Percentiles rank a stretch among this genome's conserved stretches.
These are phyloP conservation scores for Candida taoyuanica DNA, from an alignment of 805 yeast genomes.

Conservation along the genomic window DNA sequence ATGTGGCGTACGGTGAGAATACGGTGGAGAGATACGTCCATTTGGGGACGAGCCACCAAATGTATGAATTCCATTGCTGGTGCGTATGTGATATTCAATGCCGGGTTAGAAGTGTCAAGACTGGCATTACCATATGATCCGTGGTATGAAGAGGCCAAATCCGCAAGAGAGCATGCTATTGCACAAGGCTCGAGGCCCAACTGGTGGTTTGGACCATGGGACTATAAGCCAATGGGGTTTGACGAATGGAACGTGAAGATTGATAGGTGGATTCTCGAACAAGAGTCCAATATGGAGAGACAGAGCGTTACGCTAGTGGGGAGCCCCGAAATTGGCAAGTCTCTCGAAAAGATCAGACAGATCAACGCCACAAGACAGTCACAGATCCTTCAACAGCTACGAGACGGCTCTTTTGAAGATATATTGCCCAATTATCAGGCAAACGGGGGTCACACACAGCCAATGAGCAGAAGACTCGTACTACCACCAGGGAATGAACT, in stretches of 20 bases:
- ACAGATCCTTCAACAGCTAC: constrained; percentile 19
- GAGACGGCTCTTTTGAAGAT: constrained; percentile 15
- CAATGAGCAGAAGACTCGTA: constrained; percentile 7
- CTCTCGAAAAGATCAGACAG: constrained; percentile 13
- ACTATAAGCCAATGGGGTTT: constrained; percentile 47
- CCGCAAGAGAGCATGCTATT: constrained; percentile 43
- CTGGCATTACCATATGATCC: constrained; percentile 52
- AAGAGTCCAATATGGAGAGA: constrained; percentile 14
- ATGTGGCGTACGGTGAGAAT: constrained; percentile 24
- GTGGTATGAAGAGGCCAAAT: constrained; percentile 64
- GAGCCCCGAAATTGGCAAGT: constrained; percentile 17
- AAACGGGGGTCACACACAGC: constrained; percentile 3
- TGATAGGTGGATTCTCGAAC: constrained; percentile 23
- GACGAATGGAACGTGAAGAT: constrained; percentile 31
- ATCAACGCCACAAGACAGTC: constrained; percentile 18
- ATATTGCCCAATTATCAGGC: constrained; percentile 18
- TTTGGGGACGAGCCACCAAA: constrained; percentile 29
- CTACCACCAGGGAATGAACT: constrained; percentile 21
- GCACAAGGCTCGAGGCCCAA: constrained; percentile 43
- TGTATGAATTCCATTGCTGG: constrained; percentile 38
- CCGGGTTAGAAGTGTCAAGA: constrained; percentile 54
- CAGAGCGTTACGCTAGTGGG: constrained; percentile 10
- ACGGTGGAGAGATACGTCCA: constrained; percentile 24
- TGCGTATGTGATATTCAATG: constrained; percentile 42
- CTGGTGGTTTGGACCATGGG: constrained; percentile 66